A percentile compares a stretch with the other conserved stretches of the same genome.
phyloP scores from a whole-genome alignment of 768 basidiomycete species.

The Cystofilobasidium capitatum region DNA sequence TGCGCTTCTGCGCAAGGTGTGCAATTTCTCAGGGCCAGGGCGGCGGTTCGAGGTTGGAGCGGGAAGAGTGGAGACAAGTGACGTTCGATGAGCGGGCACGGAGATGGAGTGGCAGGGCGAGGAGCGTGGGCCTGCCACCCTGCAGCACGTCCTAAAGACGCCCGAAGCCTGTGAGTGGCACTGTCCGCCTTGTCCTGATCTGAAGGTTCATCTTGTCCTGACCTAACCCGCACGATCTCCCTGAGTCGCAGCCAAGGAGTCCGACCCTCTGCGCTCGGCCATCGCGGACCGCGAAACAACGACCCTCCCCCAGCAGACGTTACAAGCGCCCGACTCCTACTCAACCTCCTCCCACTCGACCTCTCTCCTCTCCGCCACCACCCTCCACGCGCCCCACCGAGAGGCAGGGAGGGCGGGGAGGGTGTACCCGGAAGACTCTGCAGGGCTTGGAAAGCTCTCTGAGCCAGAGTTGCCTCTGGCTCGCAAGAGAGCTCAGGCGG shows the following conservation, averaged over 20 bases:
- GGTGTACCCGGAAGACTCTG: too few relatives aligned
- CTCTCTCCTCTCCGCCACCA: too few relatives aligned
- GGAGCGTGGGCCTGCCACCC: constrained; percentile 54
- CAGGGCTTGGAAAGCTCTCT: too few relatives aligned
- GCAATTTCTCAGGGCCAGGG: constrained; percentile 73
- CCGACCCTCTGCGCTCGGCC: constrained; percentile 75
- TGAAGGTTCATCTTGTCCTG: background rate
- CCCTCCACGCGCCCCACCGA: too few relatives aligned
- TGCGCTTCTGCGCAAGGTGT: constrained; percentile 61
- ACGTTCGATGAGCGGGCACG: constrained; percentile 51
- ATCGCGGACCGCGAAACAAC: constrained; percentile 71
- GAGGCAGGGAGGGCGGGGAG: too few relatives aligned
- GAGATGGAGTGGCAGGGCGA: constrained; percentile 35
- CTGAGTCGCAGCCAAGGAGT: constrained; percentile 71
- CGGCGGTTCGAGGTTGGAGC: constrained; percentile 72
- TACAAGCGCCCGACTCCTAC: too few relatives aligned
- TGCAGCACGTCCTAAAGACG: constrained; percentile 88
- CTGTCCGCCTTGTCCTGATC: constrained; percentile 9
- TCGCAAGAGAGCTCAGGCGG: too few relatives aligned
- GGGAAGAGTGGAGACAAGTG: constrained; percentile 68
- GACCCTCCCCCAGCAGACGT: too few relatives aligned
- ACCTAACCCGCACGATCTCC: background rate
- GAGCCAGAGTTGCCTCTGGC: too few relatives aligned
- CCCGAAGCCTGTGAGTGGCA: constrained; percentile 87
- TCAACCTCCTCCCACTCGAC: too few relatives aligned